Evolutionary conservation across 2,329 filamentous ascomycete genomes (phyloP), one percentile per base, ranked within the genome.

Genomic region (Drechslera avenae): DNA sequence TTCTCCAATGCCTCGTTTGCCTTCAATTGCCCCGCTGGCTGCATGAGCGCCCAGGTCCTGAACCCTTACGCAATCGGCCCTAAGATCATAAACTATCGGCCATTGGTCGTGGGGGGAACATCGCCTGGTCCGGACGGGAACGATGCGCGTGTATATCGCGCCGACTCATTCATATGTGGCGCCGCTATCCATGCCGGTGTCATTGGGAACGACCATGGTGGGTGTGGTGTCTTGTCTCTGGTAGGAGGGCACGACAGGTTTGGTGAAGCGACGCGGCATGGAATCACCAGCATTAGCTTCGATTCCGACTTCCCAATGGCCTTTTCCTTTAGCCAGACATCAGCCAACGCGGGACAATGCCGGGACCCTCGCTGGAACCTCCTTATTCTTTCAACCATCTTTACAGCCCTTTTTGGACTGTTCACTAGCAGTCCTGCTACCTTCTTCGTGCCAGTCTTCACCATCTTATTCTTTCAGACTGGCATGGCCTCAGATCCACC

Each of bases 71-170:
- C 76, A 10, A 78, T 84, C 37, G 82, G 82, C 12, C 78, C 79
- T 40, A 80, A 86, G 60, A 83, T 87, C 58, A 76, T 89, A 42
- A 77, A 82, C 37, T 90, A 90, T 66, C 75, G 74, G 18, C 77
- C 85, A 1, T 69, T 90, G n/a, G 81, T 91, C 2, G 78, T 91
- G 19, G 88, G 88, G n/a, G 87, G 87, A 2, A 60, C 54, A 23
- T 23, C 21, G 2, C 39, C 46, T n/a, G 31, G 4, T 18, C 10
- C 32, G 21, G 23, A 14, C 16, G 21, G 23, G 16, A 54, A 41
- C 14, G 40, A 58, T 17, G 51, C 61, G 12, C 39, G 39, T 3
- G 50, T 67, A 12, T 74, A 74, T 32, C 67, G 72, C 7, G 71
- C 67, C 12, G 72, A 74, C 49, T 73, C 71, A 1, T 74, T 73